Evolutionary conservation across 169 alveolate species (phyloP).

Genomic region (Plasmodium fragile): DNA sequence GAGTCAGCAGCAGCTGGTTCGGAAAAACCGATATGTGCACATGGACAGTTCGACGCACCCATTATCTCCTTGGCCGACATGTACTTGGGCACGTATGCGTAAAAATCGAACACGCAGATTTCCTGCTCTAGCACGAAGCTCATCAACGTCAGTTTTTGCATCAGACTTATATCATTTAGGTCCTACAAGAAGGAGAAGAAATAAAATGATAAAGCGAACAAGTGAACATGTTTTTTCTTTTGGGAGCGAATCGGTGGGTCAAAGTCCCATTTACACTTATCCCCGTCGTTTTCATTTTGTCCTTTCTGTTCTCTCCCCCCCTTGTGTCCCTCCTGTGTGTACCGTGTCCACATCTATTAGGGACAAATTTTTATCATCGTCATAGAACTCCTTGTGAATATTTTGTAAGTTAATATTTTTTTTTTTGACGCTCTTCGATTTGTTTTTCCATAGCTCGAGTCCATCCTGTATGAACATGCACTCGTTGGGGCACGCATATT

Average conservation of each 20-base stretch:
- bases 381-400: slow-evolving; percentile 60
- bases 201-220: slow-evolving; percentile 8
- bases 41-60: slow-evolving; percentile 18
- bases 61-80: slow-evolving; percentile 73
- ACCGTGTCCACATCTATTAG: slow-evolving; percentile 61
- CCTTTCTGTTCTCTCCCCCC: neutral
- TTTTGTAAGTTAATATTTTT: slow-evolving; percentile 32
- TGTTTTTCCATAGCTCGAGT: slow-evolving; percentile 72
- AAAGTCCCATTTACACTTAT: neutral
- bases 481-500: slow-evolving; percentile 70
- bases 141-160: slow-evolving; percentile 48
- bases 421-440: slow-evolving; percentile 15
- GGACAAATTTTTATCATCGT: slow-evolving; percentile 52
- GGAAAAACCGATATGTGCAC: neutral
- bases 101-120: slow-evolving; percentile 72
- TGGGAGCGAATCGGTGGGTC: neutral
- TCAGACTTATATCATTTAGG: slow-evolving; percentile 72
- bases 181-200: slow-evolving; percentile 10
- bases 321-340: neutral
- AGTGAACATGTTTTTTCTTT: neutral
- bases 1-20: too few species aligned
- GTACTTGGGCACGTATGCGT: slow-evolving; percentile 70
- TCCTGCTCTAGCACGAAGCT: slow-evolving; percentile 75
- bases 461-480: slow-evolving; percentile 78
- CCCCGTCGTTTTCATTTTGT: neutral